Base-by-base conservation (phyloP, 2,329 filamentous ascomycete genomes). In the Corynespora cassiicola region DNA sequence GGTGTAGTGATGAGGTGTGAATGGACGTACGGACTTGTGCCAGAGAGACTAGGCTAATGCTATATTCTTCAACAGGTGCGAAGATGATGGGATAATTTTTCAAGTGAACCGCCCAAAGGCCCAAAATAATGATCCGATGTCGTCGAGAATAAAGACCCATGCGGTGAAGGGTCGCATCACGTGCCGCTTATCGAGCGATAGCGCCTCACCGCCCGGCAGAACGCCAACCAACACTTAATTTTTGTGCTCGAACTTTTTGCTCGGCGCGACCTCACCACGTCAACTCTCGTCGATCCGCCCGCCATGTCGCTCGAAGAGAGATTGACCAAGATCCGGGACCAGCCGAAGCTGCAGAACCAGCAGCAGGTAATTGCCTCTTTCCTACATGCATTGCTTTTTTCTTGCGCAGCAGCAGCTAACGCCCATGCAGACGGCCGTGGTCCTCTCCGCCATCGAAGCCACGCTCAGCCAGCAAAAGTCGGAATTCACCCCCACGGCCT, bases 331-430 rank as follows among this genome's bases (percentile, higher is more conserved):
- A 96, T 97, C 71, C 88, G 94, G 73, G 94, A 73, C 54, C 72
- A 88, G 66, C 94, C 94, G 39, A 96, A 95, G 72, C 83, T 96
- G 61, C 89, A 97, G 72, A 96, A 88, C 69, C 91, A 96, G 74
- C 85, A 95, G 70, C 90, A 91, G 81, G 90, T 94, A 75, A 55
- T 76, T 68, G 12, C 23, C 11, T 16, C 30, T 20, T 34, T 26
- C 27, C 10, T 33, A 26, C 12, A 10, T 16, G n/a, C 15, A 14
- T 26, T 37, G 19, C 9, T 24, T 24, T n/a, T n/a, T n/a, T n/a
- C n/a, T n/a, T n/a, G n/a, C n/a, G n/a, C n/a, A n/a, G n/a, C n/a
- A n/a, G n/a, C n/a, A 32, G 14, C 31, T 45, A n/a, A n/a, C n/a
- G n/a, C n/a, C n/a, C 17, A 31, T 22, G 7, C 36, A 94, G 87